Evolutionary conservation across 1,139 yeast genomes (phyloP).

Genomic region (Candida albicans): DNA sequence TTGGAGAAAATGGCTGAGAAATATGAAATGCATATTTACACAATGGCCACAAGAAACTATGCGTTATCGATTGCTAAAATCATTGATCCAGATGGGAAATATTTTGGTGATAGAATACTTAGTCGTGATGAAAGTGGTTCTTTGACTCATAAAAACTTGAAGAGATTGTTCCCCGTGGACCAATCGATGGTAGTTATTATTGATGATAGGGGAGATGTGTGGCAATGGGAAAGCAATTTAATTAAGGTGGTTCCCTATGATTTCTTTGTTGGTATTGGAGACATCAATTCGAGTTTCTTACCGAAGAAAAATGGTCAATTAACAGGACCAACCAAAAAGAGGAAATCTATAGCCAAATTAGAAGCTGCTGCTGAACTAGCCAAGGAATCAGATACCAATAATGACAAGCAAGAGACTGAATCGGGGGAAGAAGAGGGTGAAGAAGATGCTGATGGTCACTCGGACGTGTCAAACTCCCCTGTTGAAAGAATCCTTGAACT

Average conservation of each 20-base stretch:
- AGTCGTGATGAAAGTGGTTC: slow-evolving; percentile 96
- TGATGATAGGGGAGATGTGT: slow-evolving; percentile 97
- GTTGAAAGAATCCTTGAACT: slow-evolving; percentile 50
- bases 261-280: slow-evolving; percentile 96
- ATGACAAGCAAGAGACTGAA: slow-evolving; percentile 19
- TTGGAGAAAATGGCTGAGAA: slow-evolving; percentile 58
- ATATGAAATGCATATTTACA: slow-evolving; percentile 91
- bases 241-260: slow-evolving; percentile 93
- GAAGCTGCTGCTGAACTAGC: slow-evolving; percentile 30
- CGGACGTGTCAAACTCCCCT: slow-evolving; percentile 30
- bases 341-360: slow-evolving; percentile 54
- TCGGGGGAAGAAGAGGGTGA: slow-evolving; percentile 12
- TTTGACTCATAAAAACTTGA: slow-evolving; percentile 82
- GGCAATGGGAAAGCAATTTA: slow-evolving; percentile 96
- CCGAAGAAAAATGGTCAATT: slow-evolving; percentile 76
- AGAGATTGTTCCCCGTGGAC: slow-evolving; percentile 90
- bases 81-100: slow-evolving; percentile 84
- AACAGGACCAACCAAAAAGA: slow-evolving; percentile 66
- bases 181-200: slow-evolving; percentile 95
- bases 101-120: slow-evolving; percentile 87
- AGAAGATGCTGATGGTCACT: slow-evolving; percentile 3
- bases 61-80: slow-evolving; percentile 88
- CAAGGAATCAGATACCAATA: slow-evolving; percentile 14
- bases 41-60: slow-evolving; percentile 98
- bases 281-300: slow-evolving; percentile 87